These are phyloP conservation scores for Phyllosticta citribraziliensis DNA, from an alignment of 2,329 filamentous ascomycete genomes.

Conservation along the genomic window DNA sequence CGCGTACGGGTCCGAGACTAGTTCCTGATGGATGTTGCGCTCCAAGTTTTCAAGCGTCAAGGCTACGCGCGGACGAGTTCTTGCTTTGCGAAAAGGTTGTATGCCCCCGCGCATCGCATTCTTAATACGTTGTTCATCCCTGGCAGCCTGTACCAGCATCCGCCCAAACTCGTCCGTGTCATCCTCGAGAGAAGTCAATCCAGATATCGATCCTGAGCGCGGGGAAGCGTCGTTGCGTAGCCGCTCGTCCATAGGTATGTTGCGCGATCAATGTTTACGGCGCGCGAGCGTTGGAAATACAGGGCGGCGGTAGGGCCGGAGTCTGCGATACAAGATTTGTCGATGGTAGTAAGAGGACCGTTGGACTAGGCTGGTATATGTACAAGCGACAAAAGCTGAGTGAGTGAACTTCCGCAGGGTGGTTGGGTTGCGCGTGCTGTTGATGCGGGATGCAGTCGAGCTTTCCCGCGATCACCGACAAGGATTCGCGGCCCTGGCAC, in stretches of 20 bases:
- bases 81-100: conserved; percentile 34
- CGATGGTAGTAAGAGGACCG: neutral
- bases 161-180: conserved; percentile 39
- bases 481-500: conserved; percentile 15
- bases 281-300: neutral
- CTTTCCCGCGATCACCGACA: conserved; percentile 16
- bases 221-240: neutral
- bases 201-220: conserved; percentile 16
- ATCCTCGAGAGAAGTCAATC: conserved; percentile 31
- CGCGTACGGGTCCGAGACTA: neutral
- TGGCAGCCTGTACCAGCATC: conserved; percentile 34
- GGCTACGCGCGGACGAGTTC: conserved; percentile 29
- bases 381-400: neutral
- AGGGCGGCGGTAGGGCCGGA: neutral
- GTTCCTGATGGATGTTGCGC: conserved; percentile 22
- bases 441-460: conserved; percentile 20
- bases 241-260: neutral
- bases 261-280: neutral
- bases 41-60: conserved; percentile 36
- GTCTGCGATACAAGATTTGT: neutral
- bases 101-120: conserved; percentile 23
- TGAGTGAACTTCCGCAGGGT: neutral
- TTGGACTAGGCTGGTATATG: neutral
- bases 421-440: neutral
- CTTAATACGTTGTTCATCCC: conserved; percentile 32